A percentile compares a stretch with the other conserved stretches of the same genome.
phyloP scores from a whole-genome alignment of 495 filamentous ascomycete genomes.

The Neurospora hispaniola region DNA sequence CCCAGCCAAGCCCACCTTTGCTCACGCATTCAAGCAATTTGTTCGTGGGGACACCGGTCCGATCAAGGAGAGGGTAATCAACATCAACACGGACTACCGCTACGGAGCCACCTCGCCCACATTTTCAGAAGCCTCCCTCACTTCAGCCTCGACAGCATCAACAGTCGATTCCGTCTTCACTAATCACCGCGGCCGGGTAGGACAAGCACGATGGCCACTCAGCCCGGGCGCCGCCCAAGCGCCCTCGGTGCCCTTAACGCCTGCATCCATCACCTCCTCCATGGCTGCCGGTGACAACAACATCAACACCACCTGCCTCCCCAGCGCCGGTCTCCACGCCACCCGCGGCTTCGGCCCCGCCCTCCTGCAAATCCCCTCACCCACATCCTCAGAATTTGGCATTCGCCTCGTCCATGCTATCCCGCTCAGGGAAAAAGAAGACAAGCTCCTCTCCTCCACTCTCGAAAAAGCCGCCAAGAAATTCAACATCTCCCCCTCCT shows the following conservation, averaged over 20 bases:
- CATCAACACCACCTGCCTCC: background rate
- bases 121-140: constrained; percentile 18
- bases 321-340: constrained; percentile 27
- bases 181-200: background rate
- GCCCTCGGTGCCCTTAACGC: constrained; percentile 32
- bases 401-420: constrained; percentile 26
- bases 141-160: constrained; percentile 13
- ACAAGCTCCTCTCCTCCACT: constrained; percentile 27
- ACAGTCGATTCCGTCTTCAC: constrained; percentile 14
- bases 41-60: constrained; percentile 24
- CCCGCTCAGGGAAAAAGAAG: constrained; percentile 23
- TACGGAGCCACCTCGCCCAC: constrained; percentile 19
- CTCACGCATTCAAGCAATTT: constrained; percentile 27
- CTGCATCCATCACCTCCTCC: constrained; percentile 27
- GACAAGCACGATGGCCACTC: constrained; percentile 10
- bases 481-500: constrained; percentile 21
- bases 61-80: constrained; percentile 18
- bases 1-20: constrained; percentile 17
- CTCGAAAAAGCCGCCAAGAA: constrained; percentile 34
- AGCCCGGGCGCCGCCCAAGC: constrained; percentile 7
- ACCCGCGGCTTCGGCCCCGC: constrained; percentile 17
- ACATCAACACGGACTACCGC: constrained; percentile 15
- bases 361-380: background rate
- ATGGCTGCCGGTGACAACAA: constrained; percentile 6
- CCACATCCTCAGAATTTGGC: constrained; percentile 20